Evolutionary conservation across 2,329 filamentous ascomycete species (phyloP).

Genomic region (Penicillium occitanis): DNA sequence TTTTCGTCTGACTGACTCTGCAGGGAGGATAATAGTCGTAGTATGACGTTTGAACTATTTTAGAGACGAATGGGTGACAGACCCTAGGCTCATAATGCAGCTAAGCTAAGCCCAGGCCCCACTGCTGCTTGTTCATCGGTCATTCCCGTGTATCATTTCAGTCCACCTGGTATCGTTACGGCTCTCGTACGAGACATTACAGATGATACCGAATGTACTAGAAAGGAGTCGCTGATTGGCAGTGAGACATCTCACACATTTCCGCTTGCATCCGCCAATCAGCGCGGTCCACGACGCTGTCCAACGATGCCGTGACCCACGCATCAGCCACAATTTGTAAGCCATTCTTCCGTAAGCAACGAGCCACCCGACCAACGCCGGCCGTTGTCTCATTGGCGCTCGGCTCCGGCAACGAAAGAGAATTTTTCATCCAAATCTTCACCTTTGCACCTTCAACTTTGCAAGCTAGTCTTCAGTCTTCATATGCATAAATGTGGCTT

Average conservation of each 20-base stretch:
- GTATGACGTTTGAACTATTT: slow-evolving; percentile 15
- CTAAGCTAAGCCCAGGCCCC: slow-evolving; percentile 5
- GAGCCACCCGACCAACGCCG: not conserved
- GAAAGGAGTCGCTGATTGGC: not conserved
- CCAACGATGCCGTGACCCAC: not conserved
- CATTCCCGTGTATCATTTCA: not conserved
- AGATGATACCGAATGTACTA: not conserved
- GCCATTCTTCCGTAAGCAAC: slow-evolving; percentile 1
- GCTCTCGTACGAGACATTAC: not conserved
- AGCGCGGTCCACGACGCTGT: not conserved
- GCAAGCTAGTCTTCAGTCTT: not conserved
- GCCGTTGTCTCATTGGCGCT: not conserved
- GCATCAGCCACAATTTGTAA: slow-evolving; percentile 15
- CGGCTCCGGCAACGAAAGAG: slow-evolving; percentile 9
- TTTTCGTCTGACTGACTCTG: not conserved
- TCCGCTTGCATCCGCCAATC: not conserved
- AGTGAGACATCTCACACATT: not conserved
- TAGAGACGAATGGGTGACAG: slow-evolving; percentile 1
- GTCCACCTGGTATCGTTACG: not conserved
- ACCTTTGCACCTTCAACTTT: no score
- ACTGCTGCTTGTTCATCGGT: not conserved
- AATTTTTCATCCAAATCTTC: not conserved
- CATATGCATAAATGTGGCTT: slow-evolving; percentile 7
- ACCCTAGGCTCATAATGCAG: not conserved
- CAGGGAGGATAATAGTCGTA: not conserved